A percentile compares a stretch with the other conserved stretches of the same genome.
Evolutionary conservation across 1,284 basidiomycete genomes (phyloP).

Genomic region (Apiotrichum gamsii): DNA sequence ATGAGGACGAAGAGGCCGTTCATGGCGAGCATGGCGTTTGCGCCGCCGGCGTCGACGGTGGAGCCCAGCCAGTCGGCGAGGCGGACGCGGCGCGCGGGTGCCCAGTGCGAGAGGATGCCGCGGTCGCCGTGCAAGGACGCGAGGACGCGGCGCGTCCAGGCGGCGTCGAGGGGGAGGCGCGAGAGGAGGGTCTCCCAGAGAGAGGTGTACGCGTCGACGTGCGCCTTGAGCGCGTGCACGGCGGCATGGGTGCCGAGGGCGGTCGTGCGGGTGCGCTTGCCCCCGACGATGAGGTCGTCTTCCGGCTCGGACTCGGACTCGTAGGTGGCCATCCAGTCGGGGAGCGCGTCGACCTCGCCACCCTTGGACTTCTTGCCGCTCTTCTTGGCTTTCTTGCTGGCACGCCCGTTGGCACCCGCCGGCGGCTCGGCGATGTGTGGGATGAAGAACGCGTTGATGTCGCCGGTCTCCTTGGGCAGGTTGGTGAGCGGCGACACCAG

Average conservation of each 20-base stretch:
- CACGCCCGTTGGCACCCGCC: conserved; percentile 35
- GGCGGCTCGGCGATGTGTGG: conserved; percentile 58
- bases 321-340: conserved; percentile 48
- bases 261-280: conserved; percentile 28
- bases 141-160: conserved; percentile 37
- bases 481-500: conserved; percentile 72
- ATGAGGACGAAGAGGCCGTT: conserved; percentile 90
- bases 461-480: conserved; percentile 68
- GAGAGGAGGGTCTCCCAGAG: conserved; percentile 36
- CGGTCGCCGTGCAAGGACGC: conserved; percentile 39
- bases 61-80: conserved; percentile 92
- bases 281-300: conserved; percentile 45
- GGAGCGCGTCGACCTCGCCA: conserved; percentile 30
- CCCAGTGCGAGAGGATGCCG: conserved; percentile 42
- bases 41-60: conserved; percentile 79
- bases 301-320: conserved; percentile 40
- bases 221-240: conserved; percentile 30
- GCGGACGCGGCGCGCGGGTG: conserved; percentile 55
- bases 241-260: conserved; percentile 32
- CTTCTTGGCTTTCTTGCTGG: conserved; percentile 43
- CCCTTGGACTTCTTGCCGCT: conserved; percentile 12
- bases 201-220: conserved; percentile 31
- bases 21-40: conserved; percentile 80
- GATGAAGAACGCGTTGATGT: conserved; percentile 83
- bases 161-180: conserved; percentile 20